A percentile compares a stretch with the other conserved stretches of the same genome.
Evolutionary conservation across 129 eudicot species (phyloP).

Genomic region (Tagetes erecta): DNA sequence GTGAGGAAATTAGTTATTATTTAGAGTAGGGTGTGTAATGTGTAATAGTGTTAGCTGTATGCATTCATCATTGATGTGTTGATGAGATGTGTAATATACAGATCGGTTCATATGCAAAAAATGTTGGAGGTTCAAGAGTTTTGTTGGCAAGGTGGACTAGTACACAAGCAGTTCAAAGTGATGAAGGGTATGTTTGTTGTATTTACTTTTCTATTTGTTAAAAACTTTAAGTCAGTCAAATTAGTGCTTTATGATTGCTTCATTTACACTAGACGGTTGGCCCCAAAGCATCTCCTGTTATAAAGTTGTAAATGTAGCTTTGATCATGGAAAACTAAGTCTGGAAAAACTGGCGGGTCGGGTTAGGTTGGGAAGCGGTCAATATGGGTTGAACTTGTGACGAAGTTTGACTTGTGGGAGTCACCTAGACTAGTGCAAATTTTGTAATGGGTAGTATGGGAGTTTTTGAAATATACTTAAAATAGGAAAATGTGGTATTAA

Average conservation of each 20-base stretch:
- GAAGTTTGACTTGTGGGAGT: not conserved
- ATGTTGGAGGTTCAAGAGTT: slow-evolving; percentile 34
- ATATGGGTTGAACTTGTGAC: not conserved
- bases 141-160: slow-evolving; percentile 39
- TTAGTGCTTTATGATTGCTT: not conserved
- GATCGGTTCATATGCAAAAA: slow-evolving; percentile 35
- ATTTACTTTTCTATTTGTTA: not conserved
- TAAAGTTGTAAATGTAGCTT: not conserved
- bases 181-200: slow-evolving; percentile 42
- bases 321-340: not conserved
- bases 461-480: not conserved
- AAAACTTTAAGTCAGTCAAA: not conserved
- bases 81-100: slow-evolving; percentile 32
- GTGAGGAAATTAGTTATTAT: too few relatives aligned
- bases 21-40: not conserved
- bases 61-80: slow-evolving; percentile 6
- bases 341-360: not conserved
- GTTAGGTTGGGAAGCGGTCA: not conserved
- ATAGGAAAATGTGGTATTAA: not conserved
- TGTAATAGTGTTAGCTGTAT: not conserved
- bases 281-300: not conserved
- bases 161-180: slow-evolving; percentile 47
- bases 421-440: not conserved
- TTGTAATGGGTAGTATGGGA: not conserved
- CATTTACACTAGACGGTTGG: not conserved